Base-by-base conservation (phyloP, 2,329 filamentous ascomycete species). In the Fusarium sororula region DNA sequence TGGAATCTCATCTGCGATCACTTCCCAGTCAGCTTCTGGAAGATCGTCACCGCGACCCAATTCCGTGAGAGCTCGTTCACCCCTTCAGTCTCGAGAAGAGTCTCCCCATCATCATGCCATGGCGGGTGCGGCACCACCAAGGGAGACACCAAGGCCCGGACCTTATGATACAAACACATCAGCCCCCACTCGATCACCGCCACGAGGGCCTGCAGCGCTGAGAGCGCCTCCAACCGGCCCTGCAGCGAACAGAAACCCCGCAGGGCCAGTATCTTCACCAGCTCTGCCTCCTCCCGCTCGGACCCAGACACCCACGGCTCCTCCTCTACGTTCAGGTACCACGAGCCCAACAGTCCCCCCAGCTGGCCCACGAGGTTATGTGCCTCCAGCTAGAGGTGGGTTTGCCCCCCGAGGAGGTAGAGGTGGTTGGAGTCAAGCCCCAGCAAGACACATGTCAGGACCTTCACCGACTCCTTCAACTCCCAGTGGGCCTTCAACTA, bases 341-440 rank as follows among this genome's bases (percentile, higher is more conserved):
- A 81, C 82, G 10, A 87, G 85, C 68, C 86, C 87, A 13, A 84
- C 85, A 2, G 83, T 84, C 24, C 87, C 88, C 2, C 88, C 88
- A 14, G 83, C 87, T 11, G 88, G 88, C 1, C 88, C 88, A 6
- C 83, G 88, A 71, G 88, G 88, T 39, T 90, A 89, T 69, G 83
- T 87, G 5, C 80, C 86, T 10, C 79, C 85, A 8, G 70, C 78
- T 15, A 83, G 86, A 56, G 85, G 87, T 47, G 82, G 85, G 5
- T 89, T 84, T 66, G 73, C 80, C 28, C 71, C 82, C 13, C 86
- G 88, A 32, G 83, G 85, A 37, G 83, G 84, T 53, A 84, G 88
- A 60, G 84, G 86, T 8, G 80, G 81, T 22, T 88, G 87, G 87
- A 79, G 71, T 45, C 82, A 79, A 72, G 60, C 80, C 13, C 76